Evolutionary conservation across 306 rosid genomes (phyloP).

Genomic region (Macrotyloma uniflorum): DNA sequence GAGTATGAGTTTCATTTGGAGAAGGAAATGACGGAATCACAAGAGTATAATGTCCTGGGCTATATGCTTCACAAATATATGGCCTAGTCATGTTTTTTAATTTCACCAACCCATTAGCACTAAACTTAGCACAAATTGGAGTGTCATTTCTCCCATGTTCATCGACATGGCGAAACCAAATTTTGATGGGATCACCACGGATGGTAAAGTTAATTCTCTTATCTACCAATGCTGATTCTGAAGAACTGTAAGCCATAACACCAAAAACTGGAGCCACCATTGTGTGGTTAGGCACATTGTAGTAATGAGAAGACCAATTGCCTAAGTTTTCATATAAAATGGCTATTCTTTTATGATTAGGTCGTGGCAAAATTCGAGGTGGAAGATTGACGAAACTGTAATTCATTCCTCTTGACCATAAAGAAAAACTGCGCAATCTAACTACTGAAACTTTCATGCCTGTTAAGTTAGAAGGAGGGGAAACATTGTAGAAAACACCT

Average conservation of each 20-base stretch:
- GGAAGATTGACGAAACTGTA: slow-evolving; percentile 59
- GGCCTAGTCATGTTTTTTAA: slow-evolving; percentile 55
- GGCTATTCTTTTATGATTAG: slow-evolving; percentile 54
- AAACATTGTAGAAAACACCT: slow-evolving; percentile 56
- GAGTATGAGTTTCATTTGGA: not conserved
- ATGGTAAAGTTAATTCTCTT: slow-evolving; percentile 45
- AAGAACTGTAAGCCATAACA: slow-evolving; percentile 59
- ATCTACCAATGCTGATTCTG: slow-evolving; percentile 30
- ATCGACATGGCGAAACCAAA: slow-evolving; percentile 44
- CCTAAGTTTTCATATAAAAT: slow-evolving; percentile 76
- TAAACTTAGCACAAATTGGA: slow-evolving; percentile 66
- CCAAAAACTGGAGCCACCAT: slow-evolving; percentile 83
- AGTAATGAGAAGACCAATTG: slow-evolving; percentile 73
- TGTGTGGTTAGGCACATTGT: slow-evolving; percentile 59
- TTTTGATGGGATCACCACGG: slow-evolving; percentile 50
- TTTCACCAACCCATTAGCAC: slow-evolving; percentile 49
- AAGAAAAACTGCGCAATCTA: slow-evolving; percentile 53
- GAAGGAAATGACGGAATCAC: slow-evolving; percentile 51
- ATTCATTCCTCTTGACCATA: slow-evolving; percentile 64
- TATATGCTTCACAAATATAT: slow-evolving; percentile 46
- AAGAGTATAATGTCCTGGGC: slow-evolving; percentile 65
- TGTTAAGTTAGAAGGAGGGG: slow-evolving; percentile 73
- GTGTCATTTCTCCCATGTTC: slow-evolving; percentile 30
- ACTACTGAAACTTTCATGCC: slow-evolving; percentile 62
- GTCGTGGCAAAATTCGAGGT: slow-evolving; percentile 50